Evolutionary conservation across 1,284 basidiomycete genomes (phyloP), one percentile per base, ranked within the genome.

Genomic region (Pascua guehoae): DNA sequence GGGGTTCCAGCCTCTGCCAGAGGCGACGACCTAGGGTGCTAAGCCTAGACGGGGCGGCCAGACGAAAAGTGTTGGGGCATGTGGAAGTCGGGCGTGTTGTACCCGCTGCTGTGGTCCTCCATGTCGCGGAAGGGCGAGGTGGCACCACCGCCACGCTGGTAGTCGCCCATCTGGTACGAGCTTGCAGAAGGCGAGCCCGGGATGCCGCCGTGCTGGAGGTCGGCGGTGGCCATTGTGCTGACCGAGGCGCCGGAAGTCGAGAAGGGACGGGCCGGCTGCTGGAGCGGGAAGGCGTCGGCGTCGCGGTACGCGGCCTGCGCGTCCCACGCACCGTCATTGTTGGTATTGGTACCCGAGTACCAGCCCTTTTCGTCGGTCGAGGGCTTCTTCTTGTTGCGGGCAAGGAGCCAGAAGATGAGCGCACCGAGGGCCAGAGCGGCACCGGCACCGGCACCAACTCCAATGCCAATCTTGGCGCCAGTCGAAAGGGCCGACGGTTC

Each of bases 201-300:
- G 12, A 51, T 50, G 3, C 12, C 38, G 56, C 37, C 40, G 41
- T 49, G 24, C 12, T 62, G 58, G 41, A 75, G 60, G 58, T 73
- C 73, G 32, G 67, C 63, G 0, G 73, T 75, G 9, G 69, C 73
- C 64, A 75, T 75, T n/a, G 69, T 72, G 50, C 61, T 64, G 14
- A 72, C 52, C 18, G 65, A 68, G 5, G 63, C 58, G 15, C 58
- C 62, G 17, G 60, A 43, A 4, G 57, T 44, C 14, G 67, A 67
- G 56, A 66, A 67, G 12, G 56, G 54, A 3, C 66, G 60, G 14
- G 58, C 32, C 16, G 53, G 62, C 16, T 46, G 56, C 5, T 56
- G 64, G 57, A 66, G 62, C 5, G 64, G 54, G 62, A 60, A 66
- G 49, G 59, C 15, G 45, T 58, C 53, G 52, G 58, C 56, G 51